Percentiles rank a stretch among this genome's conserved stretches.
phyloP scores from a whole-genome alignment of 2,329 filamentous ascomycete genomes.

The Exophiala bonariae region DNA sequence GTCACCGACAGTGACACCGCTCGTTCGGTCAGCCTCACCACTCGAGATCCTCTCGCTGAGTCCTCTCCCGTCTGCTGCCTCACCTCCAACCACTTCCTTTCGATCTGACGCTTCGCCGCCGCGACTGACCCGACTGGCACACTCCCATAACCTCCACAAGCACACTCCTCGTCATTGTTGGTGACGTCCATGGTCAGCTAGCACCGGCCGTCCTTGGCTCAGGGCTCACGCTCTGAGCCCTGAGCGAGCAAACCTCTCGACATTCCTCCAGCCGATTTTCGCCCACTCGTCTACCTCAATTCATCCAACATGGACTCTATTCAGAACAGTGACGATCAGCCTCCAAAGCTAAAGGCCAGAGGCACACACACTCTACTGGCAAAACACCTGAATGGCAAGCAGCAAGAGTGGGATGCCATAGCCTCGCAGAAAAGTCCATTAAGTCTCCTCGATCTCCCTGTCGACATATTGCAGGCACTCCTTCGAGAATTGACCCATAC shows the following conservation, averaged over 20 bases:
- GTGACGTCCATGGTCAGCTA: constrained; percentile 22
- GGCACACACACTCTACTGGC: constrained; percentile 17
- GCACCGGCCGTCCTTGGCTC: constrained; percentile 15
- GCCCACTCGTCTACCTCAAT: not conserved
- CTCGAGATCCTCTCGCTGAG: too few species aligned
- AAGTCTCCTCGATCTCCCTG: constrained; percentile 70
- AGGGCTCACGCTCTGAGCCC: constrained; percentile 24
- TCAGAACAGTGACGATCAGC: constrained; percentile 10
- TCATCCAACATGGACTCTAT: constrained; percentile 15
- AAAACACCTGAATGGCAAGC: constrained; percentile 26
- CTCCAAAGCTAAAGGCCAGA: constrained; percentile 6
- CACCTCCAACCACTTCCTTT: not conserved
- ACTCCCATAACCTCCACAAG: constrained; percentile 2
- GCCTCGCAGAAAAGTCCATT: constrained; percentile 56
- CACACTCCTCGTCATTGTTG: not conserved
- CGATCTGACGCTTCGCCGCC: not conserved
- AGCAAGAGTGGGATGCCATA: constrained; percentile 26
- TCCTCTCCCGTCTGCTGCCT: not conserved
- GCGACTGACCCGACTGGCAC: not conserved
- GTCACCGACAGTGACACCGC: too few species aligned
- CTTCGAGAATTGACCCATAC: constrained; percentile 80
- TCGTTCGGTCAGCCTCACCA: too few species aligned
- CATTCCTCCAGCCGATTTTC: not conserved
- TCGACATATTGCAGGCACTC: constrained; percentile 76
- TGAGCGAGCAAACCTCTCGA: not conserved